Evolutionary conservation across 2,329 filamentous ascomycete species (phyloP), one percentile per base, ranked within the genome.

Genomic region (Metarhizium humberi): DNA sequence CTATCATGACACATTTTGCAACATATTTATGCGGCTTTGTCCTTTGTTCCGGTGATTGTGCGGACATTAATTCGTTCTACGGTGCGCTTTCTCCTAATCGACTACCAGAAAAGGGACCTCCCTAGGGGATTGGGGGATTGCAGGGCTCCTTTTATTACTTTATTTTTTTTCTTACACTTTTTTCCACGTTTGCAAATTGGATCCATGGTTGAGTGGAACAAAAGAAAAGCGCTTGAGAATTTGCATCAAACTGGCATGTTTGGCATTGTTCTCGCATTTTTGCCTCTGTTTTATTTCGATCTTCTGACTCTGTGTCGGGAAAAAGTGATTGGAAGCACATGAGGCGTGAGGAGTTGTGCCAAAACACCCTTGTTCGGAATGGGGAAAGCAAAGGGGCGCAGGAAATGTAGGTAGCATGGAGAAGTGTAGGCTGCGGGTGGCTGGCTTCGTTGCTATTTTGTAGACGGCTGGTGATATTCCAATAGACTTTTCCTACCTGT

Each of bases 121-220:
- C 25, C 25, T 25, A 25, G 25, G 38, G 38, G 20, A 48, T n/a
- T n/a, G 34, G 47, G 50, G 25, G 18, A 32, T 29, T 43, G 25
- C 6, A 43, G 6, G 30, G 18, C 3, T 30, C 25, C 30, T 38
- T 34, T 29, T 50, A 43, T 36, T 45, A 18, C 30, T 38, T 51
- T 45, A 50, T 54, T 51, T 32, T 56, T 55, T 55, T 52, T 29
- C 47, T 49, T 53, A 53, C 50, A 38, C 32, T 34, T 34, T 55
- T 56, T 50, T 58, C 52, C 42, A 50, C 47, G 54, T 56, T 51
- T 58, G 53, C 43, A 51, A 50, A 30, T 58, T 58, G 45, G 53
- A 56, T 55, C 50, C 52, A 57, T 53, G 51, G 43, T 48, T 50
- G 20, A 46, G 13, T 34, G 8, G 50, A 52, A 49, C 25, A 20